Conservation (phyloP, 2,329 filamentous ascomycete species). For the Neopestalotiopsis clavispora region DNA sequence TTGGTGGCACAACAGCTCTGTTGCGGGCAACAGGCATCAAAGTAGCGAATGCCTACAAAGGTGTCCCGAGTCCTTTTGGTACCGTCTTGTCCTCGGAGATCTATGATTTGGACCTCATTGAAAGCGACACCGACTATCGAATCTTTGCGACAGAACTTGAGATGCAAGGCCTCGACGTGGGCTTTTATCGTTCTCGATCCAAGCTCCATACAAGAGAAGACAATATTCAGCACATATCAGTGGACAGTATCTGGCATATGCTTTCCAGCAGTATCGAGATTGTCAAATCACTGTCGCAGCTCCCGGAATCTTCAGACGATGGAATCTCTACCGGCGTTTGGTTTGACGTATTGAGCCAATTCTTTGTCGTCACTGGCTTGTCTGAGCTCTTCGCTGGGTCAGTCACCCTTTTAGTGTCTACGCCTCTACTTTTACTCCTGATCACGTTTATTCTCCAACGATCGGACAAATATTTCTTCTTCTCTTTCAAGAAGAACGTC, state of each 20-base stretch:
- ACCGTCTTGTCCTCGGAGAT: conserved; percentile 80
- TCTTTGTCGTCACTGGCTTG: conserved; percentile 77
- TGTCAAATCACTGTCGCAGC: conserved; percentile 69
- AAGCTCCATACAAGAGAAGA: conserved; percentile 89
- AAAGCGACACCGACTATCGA: conserved; percentile 85
- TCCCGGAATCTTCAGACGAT: conserved; percentile 67
- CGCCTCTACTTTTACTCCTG: conserved; percentile 72
- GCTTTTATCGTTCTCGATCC: conserved; percentile 82
- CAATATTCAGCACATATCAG: conserved; percentile 75
- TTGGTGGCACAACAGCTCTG: conserved; percentile 81
- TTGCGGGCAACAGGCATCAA: conserved; percentile 87
- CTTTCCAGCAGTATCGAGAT: conserved; percentile 79
- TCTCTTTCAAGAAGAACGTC: conserved; percentile 60
- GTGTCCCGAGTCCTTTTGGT: conserved; percentile 76
- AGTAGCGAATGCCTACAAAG: conserved; percentile 76
- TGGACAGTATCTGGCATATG: conserved; percentile 86
- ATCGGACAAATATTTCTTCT: conserved; percentile 83
- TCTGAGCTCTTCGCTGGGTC: conserved; percentile 84
- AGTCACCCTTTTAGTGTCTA: conserved; percentile 44
- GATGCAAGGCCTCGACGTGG: conserved; percentile 84
- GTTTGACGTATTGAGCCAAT: conserved; percentile 85
- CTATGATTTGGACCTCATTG: conserved; percentile 76
- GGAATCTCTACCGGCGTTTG: conserved; percentile 68
- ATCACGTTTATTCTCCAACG: conserved; percentile 70
- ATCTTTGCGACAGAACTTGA: conserved; percentile 78